Percentiles rank a stretch among this genome's conserved stretches.
phyloP scores from a whole-genome alignment of 2,329 filamentous ascomycete genomes.

The Uncinocarpus reesii region DNA sequence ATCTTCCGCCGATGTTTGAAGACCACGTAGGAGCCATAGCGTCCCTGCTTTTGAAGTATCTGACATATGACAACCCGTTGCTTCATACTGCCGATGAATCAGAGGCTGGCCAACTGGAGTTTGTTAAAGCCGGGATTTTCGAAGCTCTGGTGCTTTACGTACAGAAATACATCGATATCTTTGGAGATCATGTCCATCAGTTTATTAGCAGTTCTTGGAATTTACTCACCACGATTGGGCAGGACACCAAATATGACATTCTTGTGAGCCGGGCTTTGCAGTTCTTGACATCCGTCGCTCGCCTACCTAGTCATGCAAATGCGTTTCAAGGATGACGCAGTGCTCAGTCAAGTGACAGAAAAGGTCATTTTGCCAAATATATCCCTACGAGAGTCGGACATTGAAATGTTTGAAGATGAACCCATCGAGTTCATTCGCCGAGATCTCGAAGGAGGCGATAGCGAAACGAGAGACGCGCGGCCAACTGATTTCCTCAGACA shows the following conservation, averaged over 20 bases:
- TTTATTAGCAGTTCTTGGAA: constrained; percentile 90
- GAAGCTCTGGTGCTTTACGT: constrained; percentile 82
- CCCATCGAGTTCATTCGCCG: constrained; percentile 95
- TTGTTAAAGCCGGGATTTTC: constrained; percentile 86
- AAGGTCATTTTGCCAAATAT: constrained; percentile 94
- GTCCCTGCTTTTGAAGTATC: constrained; percentile 77
- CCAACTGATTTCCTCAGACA: constrained; percentile 89
- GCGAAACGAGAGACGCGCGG: constrained; percentile 82
- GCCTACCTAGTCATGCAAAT: constrained; percentile 63
- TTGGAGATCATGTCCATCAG: constrained; percentile 64
- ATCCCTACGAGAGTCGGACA: constrained; percentile 78
- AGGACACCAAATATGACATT: constrained; percentile 86
- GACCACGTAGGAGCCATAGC: constrained; percentile 71
- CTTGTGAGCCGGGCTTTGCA: constrained; percentile 90
- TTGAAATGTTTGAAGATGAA: constrained; percentile 96
- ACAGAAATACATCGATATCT: constrained; percentile 91
- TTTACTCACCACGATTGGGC: constrained; percentile 72
- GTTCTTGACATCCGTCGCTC: constrained; percentile 82
- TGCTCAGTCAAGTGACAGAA: constrained; percentile 78
- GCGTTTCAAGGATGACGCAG: constrained; percentile 75
- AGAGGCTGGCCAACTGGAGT: constrained; percentile 74
- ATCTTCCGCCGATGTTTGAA: constrained; percentile 89
- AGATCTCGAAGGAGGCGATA: constrained; percentile 92
- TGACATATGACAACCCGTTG: constrained; percentile 76
- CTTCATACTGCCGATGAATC: constrained; percentile 79